Conservation (phyloP, 495 filamentous ascomycete genomes). For the Cercophora samala region DNA sequence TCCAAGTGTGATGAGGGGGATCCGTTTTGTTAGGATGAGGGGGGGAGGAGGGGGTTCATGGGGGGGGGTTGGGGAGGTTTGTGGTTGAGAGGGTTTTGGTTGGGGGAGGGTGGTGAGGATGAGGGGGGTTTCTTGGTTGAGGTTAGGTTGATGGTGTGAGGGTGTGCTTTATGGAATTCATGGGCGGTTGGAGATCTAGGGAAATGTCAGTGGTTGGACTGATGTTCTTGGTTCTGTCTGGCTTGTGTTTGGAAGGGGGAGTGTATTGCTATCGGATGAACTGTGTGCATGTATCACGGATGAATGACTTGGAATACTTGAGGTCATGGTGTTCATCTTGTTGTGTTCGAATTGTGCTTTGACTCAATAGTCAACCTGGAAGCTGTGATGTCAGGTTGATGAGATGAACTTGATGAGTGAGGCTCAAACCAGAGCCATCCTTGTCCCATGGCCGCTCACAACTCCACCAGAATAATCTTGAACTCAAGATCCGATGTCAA, state of each 20-base stretch:
- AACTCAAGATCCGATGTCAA: no score
- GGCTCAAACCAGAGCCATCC: not conserved
- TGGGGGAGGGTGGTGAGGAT: conserved; percentile 12
- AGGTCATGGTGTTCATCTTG: not conserved
- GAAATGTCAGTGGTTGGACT: no score
- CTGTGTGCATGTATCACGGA: not conserved
- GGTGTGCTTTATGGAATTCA: no score
- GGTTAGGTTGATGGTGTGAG: no score
- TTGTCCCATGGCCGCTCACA: not conserved
- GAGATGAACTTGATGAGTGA: not conserved
- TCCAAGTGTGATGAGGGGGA: conserved; percentile 59
- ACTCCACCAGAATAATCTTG: not conserved
- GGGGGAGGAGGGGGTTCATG: conserved; percentile 50
- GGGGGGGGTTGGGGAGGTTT: conserved; percentile 43
- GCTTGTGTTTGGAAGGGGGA: not conserved
- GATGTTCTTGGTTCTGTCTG: not conserved
- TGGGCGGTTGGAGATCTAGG: no score
- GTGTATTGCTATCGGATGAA: not conserved
- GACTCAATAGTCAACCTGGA: not conserved
- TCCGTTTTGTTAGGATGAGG: conserved; percentile 62
- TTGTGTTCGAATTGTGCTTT: not conserved
- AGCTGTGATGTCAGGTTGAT: not conserved
- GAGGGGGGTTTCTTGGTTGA: not conserved
- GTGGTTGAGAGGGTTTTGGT: conserved; percentile 38
- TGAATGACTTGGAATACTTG: not conserved